Base-by-base conservation (phyloP, 768 basidiomycete genomes). In the Tricholoma flavovirens region DNA sequence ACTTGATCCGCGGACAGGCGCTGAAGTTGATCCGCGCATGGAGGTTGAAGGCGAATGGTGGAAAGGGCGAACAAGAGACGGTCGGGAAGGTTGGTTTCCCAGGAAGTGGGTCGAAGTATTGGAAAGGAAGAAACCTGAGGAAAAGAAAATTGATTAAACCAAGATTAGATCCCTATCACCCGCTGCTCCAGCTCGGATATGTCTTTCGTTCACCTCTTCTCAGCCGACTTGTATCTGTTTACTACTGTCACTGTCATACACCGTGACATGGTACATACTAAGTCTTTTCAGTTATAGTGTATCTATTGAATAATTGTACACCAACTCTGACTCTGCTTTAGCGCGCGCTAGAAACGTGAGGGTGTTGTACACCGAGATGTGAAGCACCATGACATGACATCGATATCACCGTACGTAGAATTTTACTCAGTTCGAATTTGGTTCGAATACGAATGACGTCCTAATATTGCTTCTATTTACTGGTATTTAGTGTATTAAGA, bases 1-100 rank as follows among this genome's bases (percentile, higher is more conserved):
- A 68, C 67, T 88, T 43, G 88, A 89, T 61, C 86, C 86, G 0
- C 69, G 76, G 11, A 87, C 83, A 0, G 88, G 88, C 0, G 71
- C 69, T 56, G 86, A 86, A 56, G 84, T 87, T 4, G 84, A 89
- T 60, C 83, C 86, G 2, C 72, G 87, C 21, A 60, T 80, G 49
- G 80, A 82, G 59, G 73, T 86, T 17, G 77, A 84, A 53, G 82
- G 77, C 4, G 94, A 93, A 56, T 98, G 95, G 95, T 98, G 93
- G 94, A 87, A 84, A 69, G 95, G 95, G 1, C 79, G 95, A 46
- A 94, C 90, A 58, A 77, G 95, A 56, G 94, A 97, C 61, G 95
- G 95, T 0, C 78, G 87, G 61, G 86, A 90, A 62, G 95, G 95
- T 0, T 98, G 93, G 93, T 97, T 98, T 79, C 95, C 95, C 1